phyloP scores from a whole-genome alignment of 192 early-diverging fungal genomes.

The Geosiphon pyriformis region DNA sequence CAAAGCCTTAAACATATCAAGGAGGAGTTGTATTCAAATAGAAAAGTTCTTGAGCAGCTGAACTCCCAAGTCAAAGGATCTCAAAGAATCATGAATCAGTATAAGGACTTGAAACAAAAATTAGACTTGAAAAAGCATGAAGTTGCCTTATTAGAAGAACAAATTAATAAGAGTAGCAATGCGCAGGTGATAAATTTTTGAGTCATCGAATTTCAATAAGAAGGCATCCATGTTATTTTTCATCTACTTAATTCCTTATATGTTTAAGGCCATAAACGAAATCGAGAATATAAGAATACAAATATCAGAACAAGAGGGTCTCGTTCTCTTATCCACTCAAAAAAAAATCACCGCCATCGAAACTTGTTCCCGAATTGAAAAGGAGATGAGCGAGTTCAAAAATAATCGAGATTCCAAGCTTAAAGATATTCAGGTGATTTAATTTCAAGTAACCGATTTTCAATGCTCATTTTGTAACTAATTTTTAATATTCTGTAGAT shows the following conservation, averaged over 20 bases:
- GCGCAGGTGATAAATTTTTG: slow-evolving; percentile 53
- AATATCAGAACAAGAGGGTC: slow-evolving; percentile 43
- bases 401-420: slow-evolving; percentile 85
- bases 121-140: slow-evolving; percentile 78
- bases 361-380: slow-evolving; percentile 60
- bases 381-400: slow-evolving; percentile 88
- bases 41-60: slow-evolving; percentile 45
- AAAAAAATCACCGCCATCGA: slow-evolving; percentile 44
- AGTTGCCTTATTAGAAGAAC: slow-evolving; percentile 65
- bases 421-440: slow-evolving; percentile 63
- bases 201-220: not conserved
- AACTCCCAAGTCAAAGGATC: slow-evolving; percentile 49
- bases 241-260: slow-evolving; percentile 7
- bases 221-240: slow-evolving; percentile 1
- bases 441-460: not conserved
- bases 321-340: slow-evolving; percentile 35
- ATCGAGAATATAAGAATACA: slow-evolving; percentile 51
- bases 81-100: slow-evolving; percentile 51
- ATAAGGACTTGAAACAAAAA: slow-evolving; percentile 54
- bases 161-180: slow-evolving; percentile 69
- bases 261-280: slow-evolving; percentile 45
- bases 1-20: slow-evolving; percentile 66
- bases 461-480: slow-evolving; percentile 13
- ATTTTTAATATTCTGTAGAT: slow-evolving; percentile 34
- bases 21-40: slow-evolving; percentile 42